Conservation (phyloP, 371 early-diverging fungal species). For the Mucor irregularis region DNA sequence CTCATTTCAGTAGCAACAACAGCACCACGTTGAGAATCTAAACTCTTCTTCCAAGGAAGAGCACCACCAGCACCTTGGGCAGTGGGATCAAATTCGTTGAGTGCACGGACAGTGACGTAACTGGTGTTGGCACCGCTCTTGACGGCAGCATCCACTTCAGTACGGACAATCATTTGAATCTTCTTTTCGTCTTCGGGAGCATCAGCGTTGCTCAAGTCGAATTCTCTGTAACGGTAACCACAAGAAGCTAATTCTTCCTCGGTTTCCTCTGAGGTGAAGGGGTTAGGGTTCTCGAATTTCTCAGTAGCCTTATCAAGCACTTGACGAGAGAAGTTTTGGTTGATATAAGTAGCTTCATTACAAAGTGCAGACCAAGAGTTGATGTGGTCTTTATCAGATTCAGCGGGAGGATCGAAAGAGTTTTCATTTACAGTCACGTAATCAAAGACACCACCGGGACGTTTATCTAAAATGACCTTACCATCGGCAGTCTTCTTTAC, state of each 20-base stretch:
- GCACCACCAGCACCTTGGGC: conserved; percentile 89
- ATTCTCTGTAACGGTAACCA: conserved; percentile 88
- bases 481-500: conserved; percentile 82
- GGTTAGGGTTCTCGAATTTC: conserved; percentile 71
- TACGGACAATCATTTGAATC: conserved; percentile 79
- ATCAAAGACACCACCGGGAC: conserved; percentile 78
- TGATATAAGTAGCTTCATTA: conserved; percentile 87
- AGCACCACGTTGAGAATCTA: conserved; percentile 95
- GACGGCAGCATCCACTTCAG: conserved; percentile 86
- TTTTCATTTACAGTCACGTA: conserved; percentile 95
- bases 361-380: conserved; percentile 89
- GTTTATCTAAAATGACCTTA: conserved; percentile 90
- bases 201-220: conserved; percentile 52
- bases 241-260: conserved; percentile 63
- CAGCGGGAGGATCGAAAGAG: conserved; percentile 88
- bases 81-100: conserved; percentile 92
- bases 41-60: conserved; percentile 93
- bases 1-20: conserved; percentile 97
- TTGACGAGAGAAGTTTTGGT: conserved; percentile 86
- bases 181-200: conserved; percentile 38
- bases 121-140: conserved; percentile 59
- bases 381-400: conserved; percentile 86
- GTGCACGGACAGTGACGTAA: conserved; percentile 74
- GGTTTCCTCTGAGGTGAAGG: conserved; percentile 67
- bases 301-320: conserved; percentile 65